Base-by-base conservation (phyloP, 2,329 filamentous ascomycete species). In the Microthyrium microscopicum region DNA sequence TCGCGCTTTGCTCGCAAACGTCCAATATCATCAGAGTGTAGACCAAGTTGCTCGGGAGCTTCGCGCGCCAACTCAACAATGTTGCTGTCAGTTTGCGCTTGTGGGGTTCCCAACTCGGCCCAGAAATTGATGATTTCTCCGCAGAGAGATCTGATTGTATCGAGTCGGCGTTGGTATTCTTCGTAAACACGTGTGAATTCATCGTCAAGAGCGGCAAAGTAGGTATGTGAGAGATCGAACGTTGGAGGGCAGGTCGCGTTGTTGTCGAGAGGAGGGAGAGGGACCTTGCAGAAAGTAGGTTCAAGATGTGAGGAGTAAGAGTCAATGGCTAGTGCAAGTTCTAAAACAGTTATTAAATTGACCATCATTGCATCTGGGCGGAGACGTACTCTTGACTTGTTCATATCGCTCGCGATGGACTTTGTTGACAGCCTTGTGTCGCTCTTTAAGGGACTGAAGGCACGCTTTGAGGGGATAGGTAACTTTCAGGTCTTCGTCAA, bases 231-330 rank as follows among this genome's bases (percentile, higher is more conserved):
- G n/a, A 98, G 72, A 47, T 95, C 85, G 53, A 98, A 95, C 33
- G 68, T 34, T 6, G 34, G 26, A n/a, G 36, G 35, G 29, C 26
- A 79, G 3, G 83, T 72, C 29, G 81, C 73, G 43, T 82, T 78
- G 4, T 77, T 73, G 2, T 70, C 72, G 3, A 78, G 84, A 0
- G 87, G 87, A 2, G 89, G 89, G 5, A 98, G 70, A 26, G 77
- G 69, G 48, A 95, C 75, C 49, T 76, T 72, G 42, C 95, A 70
- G 52, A 95, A 95, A 3, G 77, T 77, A 8, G 81, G 62, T 53
- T 98, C 89, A 29, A 98, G 78, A 52, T 95, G 89, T 7, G 82
- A 92, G 2, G 89, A 92, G 54, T 95, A 98, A 4, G 87, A 94
- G 52, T 93, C 78, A 32, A 98, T 75, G 4, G 87, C 87, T 56